Percentiles rank a stretch among this genome's conserved stretches.
Evolutionary conservation across 208 protist genomes (phyloP).

Genomic region (Leishmania lainsoni): DNA sequence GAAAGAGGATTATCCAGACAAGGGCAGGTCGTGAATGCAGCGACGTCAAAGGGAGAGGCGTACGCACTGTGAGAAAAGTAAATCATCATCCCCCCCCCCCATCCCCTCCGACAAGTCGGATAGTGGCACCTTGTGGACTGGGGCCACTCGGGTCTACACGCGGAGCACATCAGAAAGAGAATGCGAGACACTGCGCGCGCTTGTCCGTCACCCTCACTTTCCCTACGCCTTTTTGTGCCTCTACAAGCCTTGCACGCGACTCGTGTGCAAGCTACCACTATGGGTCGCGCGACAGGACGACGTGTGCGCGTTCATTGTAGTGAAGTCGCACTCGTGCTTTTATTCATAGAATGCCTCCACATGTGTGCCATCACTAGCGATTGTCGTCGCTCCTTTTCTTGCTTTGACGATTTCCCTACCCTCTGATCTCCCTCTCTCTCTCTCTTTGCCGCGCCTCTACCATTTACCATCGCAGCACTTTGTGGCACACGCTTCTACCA

Average conservation of each 20-base stretch:
- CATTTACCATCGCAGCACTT: background rate
- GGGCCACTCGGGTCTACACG: background rate
- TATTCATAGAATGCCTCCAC: background rate
- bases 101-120: background rate
- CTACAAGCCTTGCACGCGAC: background rate
- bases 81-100: background rate
- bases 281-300: background rate
- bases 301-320: background rate
- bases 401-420: background rate
- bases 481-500: background rate
- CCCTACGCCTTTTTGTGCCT: background rate
- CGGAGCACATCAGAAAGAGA: background rate
- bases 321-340: background rate
- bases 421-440: background rate
- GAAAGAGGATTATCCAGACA: background rate
- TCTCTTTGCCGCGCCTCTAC: background rate
- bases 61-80: background rate
- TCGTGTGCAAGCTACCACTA: background rate
- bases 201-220: background rate
- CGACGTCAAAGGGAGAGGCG: background rate
- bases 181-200: background rate
- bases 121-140: background rate
- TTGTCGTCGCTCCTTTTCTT: background rate
- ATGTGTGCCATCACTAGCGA: background rate
- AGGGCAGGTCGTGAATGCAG: background rate